phyloP scores from a whole-genome alignment of 768 basidiomycete species.

The Boletus vermiculosoides region DNA sequence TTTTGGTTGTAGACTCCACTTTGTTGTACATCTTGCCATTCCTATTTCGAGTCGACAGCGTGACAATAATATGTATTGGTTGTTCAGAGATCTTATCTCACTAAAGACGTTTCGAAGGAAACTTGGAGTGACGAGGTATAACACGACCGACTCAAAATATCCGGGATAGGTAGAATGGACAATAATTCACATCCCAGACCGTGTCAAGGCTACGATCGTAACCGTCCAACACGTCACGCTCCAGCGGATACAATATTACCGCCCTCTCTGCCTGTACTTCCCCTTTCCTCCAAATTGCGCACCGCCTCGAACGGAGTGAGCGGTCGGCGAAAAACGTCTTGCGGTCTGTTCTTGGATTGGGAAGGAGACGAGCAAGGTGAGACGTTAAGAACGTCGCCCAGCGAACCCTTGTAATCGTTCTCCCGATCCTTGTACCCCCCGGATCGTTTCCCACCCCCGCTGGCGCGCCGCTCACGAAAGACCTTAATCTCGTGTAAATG shows the following conservation, averaged over 20 bases:
- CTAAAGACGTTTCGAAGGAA: too few species aligned
- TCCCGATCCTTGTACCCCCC: conserved; percentile 11
- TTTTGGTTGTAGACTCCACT: background rate
- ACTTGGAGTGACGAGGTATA: background rate
- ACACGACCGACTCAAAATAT: background rate
- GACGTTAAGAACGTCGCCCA: conserved; percentile 20
- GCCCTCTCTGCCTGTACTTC: conserved; percentile 17
- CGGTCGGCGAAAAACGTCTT: conserved; percentile 3
- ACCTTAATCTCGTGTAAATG: conserved; percentile 64
- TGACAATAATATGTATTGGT: too few species aligned
- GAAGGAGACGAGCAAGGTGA: background rate
- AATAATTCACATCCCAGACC: background rate
- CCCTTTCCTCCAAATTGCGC: conserved; percentile 14
- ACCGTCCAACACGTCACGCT: conserved; percentile 8
- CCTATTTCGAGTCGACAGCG: too few species aligned
- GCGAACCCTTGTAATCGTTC: background rate
- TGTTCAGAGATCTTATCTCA: too few species aligned
- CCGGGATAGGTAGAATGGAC: background rate
- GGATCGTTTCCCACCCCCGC: conserved; percentile 6
- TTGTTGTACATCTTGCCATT: background rate
- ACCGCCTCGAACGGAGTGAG: conserved; percentile 8
- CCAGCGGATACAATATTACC: conserved; percentile 8
- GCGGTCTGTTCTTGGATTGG: background rate
- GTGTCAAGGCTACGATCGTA: background rate
- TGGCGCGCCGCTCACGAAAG: conserved; percentile 10